Base-by-base conservation (phyloP, 2,329 filamentous ascomycete species). In the Paraphoma sp. region DNA sequence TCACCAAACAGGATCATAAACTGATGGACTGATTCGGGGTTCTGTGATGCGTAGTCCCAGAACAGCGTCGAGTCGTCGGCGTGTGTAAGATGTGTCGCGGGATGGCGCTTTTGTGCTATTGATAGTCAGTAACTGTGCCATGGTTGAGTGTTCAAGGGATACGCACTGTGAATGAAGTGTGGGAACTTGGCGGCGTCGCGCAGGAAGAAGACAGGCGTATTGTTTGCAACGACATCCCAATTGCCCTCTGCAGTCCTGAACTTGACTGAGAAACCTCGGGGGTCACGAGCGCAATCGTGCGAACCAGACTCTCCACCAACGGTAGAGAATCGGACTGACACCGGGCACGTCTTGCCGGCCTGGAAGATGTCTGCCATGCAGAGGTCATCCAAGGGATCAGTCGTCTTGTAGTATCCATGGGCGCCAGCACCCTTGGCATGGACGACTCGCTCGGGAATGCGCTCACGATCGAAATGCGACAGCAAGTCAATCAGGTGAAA, bases 131-230 rank as follows among this genome's bases (percentile, higher is more conserved):
- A 23, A 23, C 23, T 23, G 23, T 23, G 5, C 23, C 23, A 23
- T 23, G 23, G 23, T 23, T 23, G 23, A 2, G 2, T 23, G 23
- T 23, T 23, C 23, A 23, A 23, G 23, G 23, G 23, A 5, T 23
- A 23, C 23, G 23, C 2, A 23, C 23, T 90, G 71, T 91, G 89
- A 51, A 91, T 91, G 68, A 91, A 88, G 68, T 88, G 80, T 10
- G 18, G 62, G 38, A 68, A 91, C 74, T 92, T 91, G 61, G 87
- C 83, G 0, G 89, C 87, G 60, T 92, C 89, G 51, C 89, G 81
- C n/a, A 91, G 70, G 76, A 92, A 92, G 81, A 92, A 92, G 2
- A 91, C 85, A 0, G 89, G 89, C 0, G 87, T 90, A 71, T 91
- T 91, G 79, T 90, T 91, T 59, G 85, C 86, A 7, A 91, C 88